Conservation (phyloP, 192 early-diverging fungal species). For the Podila epicladia region DNA sequence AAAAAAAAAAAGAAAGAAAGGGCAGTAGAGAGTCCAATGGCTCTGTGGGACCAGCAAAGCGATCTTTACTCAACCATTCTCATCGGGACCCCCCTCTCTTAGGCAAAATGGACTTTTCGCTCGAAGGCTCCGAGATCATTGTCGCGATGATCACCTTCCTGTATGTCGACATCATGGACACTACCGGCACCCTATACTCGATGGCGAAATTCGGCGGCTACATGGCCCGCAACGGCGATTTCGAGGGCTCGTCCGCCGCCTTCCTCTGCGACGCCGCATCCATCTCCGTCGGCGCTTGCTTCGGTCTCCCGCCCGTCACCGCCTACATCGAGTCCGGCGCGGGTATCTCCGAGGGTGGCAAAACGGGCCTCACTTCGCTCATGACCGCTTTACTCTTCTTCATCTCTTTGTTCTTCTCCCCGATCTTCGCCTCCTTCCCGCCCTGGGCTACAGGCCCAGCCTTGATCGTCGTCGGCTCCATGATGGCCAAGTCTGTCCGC, state of each 20-base stretch:
- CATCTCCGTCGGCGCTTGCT: conserved; percentile 69
- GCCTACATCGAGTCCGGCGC: conserved; percentile 84
- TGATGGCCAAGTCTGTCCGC: conserved; percentile 77
- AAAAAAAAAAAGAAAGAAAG: too few species aligned
- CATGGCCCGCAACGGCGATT: conserved; percentile 72
- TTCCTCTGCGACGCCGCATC: conserved; percentile 76
- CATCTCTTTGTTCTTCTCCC: conserved; percentile 81
- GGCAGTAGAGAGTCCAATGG: too few species aligned
- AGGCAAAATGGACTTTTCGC: conserved; percentile 65
- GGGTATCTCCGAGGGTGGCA: conserved; percentile 81
- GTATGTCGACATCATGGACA: conserved; percentile 86
- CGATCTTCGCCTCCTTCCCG: conserved; percentile 87
- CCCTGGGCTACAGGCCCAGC: conserved; percentile 89
- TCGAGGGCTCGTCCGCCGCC: conserved; percentile 76
- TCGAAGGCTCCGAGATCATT: conserved; percentile 69
- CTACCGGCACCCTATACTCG: conserved; percentile 83
- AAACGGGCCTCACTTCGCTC: conserved; percentile 81
- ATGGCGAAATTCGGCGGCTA: conserved; percentile 85
- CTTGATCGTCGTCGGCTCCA: conserved; percentile 78
- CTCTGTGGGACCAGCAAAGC: too few species aligned
- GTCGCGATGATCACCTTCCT: conserved; percentile 83
- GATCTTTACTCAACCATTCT: too few species aligned
- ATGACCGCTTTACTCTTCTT: conserved; percentile 75
- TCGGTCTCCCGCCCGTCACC: conserved; percentile 78
- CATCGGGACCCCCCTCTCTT: too few species aligned